Percentiles rank a stretch among this genome's conserved stretches.
phyloP scores from a whole-genome alignment of 306 rosid species.

The Prunus mume region DNA sequence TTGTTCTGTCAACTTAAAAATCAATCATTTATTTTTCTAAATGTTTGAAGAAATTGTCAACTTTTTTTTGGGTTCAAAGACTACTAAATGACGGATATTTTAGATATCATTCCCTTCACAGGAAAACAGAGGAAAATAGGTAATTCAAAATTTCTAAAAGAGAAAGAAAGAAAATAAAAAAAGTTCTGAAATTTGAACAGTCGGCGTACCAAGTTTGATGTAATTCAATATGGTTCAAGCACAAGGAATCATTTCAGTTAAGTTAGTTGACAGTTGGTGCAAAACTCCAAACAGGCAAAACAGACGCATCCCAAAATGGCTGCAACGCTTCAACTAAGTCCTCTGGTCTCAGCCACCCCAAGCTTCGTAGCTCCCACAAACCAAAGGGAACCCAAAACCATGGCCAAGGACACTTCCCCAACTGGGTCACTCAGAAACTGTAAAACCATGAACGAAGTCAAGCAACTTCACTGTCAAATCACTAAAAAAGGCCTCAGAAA shows the following conservation, averaged over 20 bases:
- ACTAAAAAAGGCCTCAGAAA: constrained; percentile 51
- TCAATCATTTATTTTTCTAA: too few species aligned
- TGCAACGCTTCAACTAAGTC: constrained; percentile 29
- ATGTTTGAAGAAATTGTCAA: too few species aligned
- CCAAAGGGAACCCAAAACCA: constrained; percentile 32
- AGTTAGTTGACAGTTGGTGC: constrained; percentile 6
- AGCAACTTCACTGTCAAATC: constrained; percentile 52
- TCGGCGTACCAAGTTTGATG: not conserved
- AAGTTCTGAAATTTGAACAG: not conserved
- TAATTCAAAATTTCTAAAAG: too few species aligned
- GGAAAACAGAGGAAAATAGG: not conserved
- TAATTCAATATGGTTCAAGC: not conserved
- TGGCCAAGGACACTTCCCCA: constrained; percentile 15
- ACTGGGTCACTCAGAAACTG: constrained; percentile 32
- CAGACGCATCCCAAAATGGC: constrained; percentile 30
- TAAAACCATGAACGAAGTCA: constrained; percentile 58
- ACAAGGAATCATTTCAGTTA: not conserved
- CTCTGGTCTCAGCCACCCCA: constrained; percentile 31
- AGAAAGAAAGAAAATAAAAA: too few species aligned
- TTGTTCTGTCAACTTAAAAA: too few species aligned
- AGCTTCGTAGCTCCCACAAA: constrained; percentile 25
- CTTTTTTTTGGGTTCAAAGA: too few species aligned
- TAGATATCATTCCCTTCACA: too few species aligned
- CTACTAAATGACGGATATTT: too few species aligned
- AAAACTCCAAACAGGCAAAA: not conserved